Conservation (phyloP, 345 rosid species). For the Combretum micranthum region DNA sequence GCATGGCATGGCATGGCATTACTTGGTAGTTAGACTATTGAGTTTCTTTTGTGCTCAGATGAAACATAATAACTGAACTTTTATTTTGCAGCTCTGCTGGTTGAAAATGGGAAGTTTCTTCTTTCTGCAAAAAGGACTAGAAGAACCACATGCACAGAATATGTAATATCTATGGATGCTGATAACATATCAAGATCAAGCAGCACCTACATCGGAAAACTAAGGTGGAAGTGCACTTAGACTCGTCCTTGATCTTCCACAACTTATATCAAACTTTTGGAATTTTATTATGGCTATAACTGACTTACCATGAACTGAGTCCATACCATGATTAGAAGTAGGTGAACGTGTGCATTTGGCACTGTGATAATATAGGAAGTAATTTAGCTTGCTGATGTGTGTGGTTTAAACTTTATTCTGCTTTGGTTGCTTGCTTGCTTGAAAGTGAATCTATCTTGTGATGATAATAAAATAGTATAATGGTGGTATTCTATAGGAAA, state of each 20-base stretch:
- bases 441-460: no score
- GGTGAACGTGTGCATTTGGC: no score
- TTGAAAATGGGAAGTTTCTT: conserved; percentile 93
- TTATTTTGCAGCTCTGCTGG: conserved; percentile 52
- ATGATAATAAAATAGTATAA: no score
- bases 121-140: conserved; percentile 83
- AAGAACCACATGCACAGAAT: conserved; percentile 89
- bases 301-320: no score
- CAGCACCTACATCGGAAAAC: conserved; percentile 78
- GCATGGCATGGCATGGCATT: no score
- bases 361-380: no score
- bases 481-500: no score
- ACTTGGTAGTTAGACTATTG: no score
- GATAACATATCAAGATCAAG: conserved; percentile 86
- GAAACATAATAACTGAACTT: background rate
- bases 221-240: conserved; percentile 37
- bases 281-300: background rate
- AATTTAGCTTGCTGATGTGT: no score
- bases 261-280: background rate
- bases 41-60: background rate
- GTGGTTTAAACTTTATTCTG: no score
- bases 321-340: no score
- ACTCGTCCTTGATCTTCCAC: background rate
- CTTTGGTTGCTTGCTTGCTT: no score
- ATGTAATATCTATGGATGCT: conserved; percentile 83